These are phyloP conservation scores for Bauhinia variegata DNA, from an alignment of 306 rosid genomes.

Conservation along the genomic window DNA sequence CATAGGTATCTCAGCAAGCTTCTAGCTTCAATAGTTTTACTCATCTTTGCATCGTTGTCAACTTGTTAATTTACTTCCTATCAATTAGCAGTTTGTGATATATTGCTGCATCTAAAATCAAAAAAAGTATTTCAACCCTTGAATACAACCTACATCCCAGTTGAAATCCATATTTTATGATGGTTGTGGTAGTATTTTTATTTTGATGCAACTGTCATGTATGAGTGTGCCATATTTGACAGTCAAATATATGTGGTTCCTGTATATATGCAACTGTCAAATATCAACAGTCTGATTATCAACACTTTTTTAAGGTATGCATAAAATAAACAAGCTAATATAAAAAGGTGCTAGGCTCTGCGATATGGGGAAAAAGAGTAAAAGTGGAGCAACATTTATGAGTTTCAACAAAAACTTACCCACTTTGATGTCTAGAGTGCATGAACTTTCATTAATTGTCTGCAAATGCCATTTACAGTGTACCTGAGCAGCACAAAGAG, in stretches of 20 bases:
- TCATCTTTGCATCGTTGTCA: not conserved
- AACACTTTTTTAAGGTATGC: not conserved
- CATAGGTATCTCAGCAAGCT: not conserved
- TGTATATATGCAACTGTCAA: no score
- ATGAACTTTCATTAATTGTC: conserved; percentile 59
- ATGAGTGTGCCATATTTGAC: no score
- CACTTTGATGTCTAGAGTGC: conserved; percentile 76
- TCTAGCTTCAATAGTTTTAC: not conserved
- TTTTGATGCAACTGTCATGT: no score
- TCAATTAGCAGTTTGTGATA: not conserved
- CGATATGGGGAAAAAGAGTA: conserved; percentile 1
- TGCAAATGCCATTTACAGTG: conserved; percentile 85
- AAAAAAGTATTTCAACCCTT: not conserved
- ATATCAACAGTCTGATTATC: not conserved
- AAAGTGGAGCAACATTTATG: conserved; percentile 24
- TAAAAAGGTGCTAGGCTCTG: conserved; percentile 5
- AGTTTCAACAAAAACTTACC: conserved; percentile 65
- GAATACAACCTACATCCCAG: not conserved
- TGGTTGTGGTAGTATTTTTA: not conserved
- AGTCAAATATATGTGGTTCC: no score
- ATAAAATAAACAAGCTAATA: no score
- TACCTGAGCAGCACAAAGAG: conserved; percentile 58
- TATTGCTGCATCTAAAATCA: not conserved
- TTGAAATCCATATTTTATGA: not conserved
- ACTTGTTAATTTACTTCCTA: not conserved